Percentiles rank a stretch among this genome's conserved stretches.
Evolutionary conservation across 1,139 yeast species (phyloP).

Genomic region (Sugiyamaella xylanicola): DNA sequence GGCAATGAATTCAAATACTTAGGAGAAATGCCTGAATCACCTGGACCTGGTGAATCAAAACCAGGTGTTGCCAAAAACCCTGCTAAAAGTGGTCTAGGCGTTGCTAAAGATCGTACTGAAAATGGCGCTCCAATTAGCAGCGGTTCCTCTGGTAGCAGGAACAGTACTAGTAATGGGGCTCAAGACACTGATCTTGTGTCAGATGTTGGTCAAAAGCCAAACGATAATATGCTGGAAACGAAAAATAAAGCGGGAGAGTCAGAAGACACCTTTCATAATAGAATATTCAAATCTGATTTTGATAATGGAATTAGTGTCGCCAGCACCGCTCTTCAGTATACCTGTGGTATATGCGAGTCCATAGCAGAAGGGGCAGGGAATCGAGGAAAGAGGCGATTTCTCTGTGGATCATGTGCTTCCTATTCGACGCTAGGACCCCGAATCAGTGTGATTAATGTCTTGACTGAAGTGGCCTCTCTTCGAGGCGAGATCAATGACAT

Average conservation of each 20-base stretch:
- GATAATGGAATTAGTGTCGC: no score
- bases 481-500: constrained; percentile 28
- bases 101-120: not conserved
- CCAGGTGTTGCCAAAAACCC: no score
- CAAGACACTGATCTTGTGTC: no score
- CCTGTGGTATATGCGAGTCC: not conserved
- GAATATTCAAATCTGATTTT: not conserved
- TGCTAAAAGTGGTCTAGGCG: not conserved
- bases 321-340: not conserved
- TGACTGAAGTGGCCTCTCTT: constrained; percentile 33
- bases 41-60: not conserved
- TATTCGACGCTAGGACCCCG: constrained; percentile 34
- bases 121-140: not conserved
- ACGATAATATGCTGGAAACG: no score
- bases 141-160: not conserved
- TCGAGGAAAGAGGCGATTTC: constrained; percentile 24
- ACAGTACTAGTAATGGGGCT: not conserved
- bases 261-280: no score
- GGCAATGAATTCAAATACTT: not conserved
- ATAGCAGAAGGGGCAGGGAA: not conserved
- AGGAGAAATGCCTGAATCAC: not conserved
- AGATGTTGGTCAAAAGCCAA: no score
- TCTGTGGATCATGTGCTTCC: constrained; percentile 39
- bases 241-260: no score
- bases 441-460: constrained; percentile 37